These are phyloP conservation scores for Oenanthe javanica DNA, from an alignment of 140 eudicot species.

Conservation along the genomic window DNA sequence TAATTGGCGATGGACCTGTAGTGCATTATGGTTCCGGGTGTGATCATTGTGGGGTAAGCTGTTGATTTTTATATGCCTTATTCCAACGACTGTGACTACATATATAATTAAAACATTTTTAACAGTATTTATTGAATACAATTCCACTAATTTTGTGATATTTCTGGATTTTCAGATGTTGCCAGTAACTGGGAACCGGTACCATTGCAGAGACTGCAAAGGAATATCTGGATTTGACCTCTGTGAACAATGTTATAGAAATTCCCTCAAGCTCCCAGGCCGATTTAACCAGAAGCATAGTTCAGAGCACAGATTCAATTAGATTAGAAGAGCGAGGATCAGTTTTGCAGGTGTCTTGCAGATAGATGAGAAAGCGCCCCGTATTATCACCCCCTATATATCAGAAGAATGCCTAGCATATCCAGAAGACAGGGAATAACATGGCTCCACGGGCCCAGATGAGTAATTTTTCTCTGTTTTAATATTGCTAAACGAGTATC, in stretches of 20 bases:
- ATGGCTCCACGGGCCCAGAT: too few species aligned
- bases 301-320: slow-evolving; percentile 43
- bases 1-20: slow-evolving; percentile 22
- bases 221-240: slow-evolving; percentile 61
- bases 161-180: slow-evolving; percentile 27
- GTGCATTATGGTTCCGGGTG: slow-evolving; percentile 53
- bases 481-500: too few species aligned
- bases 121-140: neutral
- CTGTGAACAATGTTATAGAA: slow-evolving; percentile 46
- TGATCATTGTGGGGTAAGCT: slow-evolving; percentile 61
- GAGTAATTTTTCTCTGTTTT: too few species aligned
- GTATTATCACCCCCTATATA: too few species aligned
- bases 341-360: too few species aligned
- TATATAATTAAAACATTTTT: too few species aligned
- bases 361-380: too few species aligned
- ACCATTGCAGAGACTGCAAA: slow-evolving; percentile 52
- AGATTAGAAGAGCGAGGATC: neutral
- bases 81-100: too few species aligned
- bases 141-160: neutral
- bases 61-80: neutral
- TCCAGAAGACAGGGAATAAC: too few species aligned
- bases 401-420: too few species aligned
- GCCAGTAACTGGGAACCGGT: slow-evolving; percentile 53
- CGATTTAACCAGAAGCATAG: slow-evolving; percentile 68
- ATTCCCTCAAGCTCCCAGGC: slow-evolving; percentile 52